Base-by-base conservation (phyloP, 352 stramenopile genomes). In the Pilasporangium apinafurcum region DNA sequence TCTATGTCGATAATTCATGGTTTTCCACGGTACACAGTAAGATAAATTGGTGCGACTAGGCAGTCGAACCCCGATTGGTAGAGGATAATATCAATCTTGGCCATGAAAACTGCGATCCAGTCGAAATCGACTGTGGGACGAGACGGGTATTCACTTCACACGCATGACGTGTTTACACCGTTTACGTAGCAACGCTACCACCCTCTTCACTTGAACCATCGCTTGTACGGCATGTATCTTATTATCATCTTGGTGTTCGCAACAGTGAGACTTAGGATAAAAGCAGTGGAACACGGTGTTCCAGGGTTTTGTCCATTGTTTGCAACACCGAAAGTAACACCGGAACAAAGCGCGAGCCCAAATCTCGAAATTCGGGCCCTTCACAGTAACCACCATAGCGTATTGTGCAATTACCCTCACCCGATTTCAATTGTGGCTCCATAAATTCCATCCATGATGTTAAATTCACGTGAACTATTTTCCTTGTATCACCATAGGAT, bases 371-470 rank as follows among this genome's bases (percentile, higher is more conserved):
- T 13, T 60, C 72, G 21, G 50, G 33, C 41, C 67, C 71, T 53
- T 76, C 65, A 18, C 37, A 56, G 29, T 56, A 64, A 16, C 65
- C 65, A 13, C 60, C 54, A 21, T 67, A 69, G 31, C 55, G 63
- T 31, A 66, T 58, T 2, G 52, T 25, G 37, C 60, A 71, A 5
- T 58, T 61, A 1, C 43, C 46, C 0, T 53, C 30, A 18, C 62
- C 51, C 3, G 53, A 58, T 0, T 46, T 35, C 26, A n/a, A n/a
- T n/a, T 44, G 36, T n/a, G 57, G 60, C 32, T 76, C 54, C 20
- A 64, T 52, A 22, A 69, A 61, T 35, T 76, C 60, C 37, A 68
- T 39, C 52, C 57, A 67, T 9, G 61, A 65, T 8, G 48, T 69
- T 16, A 72, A 37, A 32, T 71, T 61, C 0, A 52, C 61, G 29